Evolutionary conservation across 2,329 filamentous ascomycete species (phyloP), one percentile per base, ranked within the genome.

Genomic region (Epichloe brachyelytri): DNA sequence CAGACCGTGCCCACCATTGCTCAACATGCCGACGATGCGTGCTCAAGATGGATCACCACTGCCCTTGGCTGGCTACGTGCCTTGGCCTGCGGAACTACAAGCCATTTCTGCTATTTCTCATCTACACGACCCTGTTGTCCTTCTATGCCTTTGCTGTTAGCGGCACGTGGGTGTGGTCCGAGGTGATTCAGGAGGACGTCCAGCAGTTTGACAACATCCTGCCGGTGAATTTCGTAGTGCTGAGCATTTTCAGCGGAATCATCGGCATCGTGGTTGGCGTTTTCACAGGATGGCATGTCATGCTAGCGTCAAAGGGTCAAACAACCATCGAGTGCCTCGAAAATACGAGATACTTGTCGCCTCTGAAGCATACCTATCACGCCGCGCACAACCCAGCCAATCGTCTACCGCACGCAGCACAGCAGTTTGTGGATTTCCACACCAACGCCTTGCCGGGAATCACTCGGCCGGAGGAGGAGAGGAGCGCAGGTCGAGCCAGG

Each of bases 41-140:
- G 26, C 76, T 98, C 66, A 98, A 98, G 75, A 98, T 98, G 93
- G 93, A 98, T 65, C 93, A 98, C 67, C 93, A 98, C 71, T 98
- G 93, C 66, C 93, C 93, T 15, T 98, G 93, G 93, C 77, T 98
- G 47, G 91, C 93, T 30, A 95, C 88, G 4, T 98, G 93, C 67
- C 86, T 98, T 53, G 93, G 93, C 19, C 73, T 98, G 56, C 82
- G 81, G 63, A 98, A 98, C 69, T 94, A 96, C 75, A 98, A 98
- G 70, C 78, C 90, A 0, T 98, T 98, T 64, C 67, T 98, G 49
- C 77, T 97, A 3, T 98, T 97, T 66, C 75, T 98, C 26, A 78
- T 90, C 51, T 97, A 98, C 66, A 88, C 87, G 0, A 87, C 85
- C 4, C 55, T 95, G 2, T 95, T 95, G 70, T 90, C 86, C 70